Evolutionary conservation across 2,329 filamentous ascomycete species (phyloP), one percentile per base, ranked within the genome.

Genomic region (Aspergillus arachidicola): DNA sequence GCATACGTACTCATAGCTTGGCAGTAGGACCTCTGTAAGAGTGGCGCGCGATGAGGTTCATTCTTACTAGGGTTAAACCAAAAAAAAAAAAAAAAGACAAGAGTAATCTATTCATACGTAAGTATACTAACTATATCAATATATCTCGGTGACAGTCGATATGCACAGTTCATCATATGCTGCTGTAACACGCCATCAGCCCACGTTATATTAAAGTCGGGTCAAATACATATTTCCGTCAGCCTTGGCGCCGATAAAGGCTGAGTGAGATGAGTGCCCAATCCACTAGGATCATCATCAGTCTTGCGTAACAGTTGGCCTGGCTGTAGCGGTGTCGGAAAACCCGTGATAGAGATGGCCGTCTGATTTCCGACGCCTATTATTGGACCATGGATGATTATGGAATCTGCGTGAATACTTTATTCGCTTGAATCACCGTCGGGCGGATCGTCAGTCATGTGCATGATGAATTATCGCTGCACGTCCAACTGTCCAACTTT

Each of bases 1-100:
- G 51, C 51, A 55, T 55, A 55, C 51, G 51, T 55, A 55, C 32
- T 38, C 51, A 21, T 55, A 14, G 30, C 51, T 55, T 55, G 51
- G 51, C 51, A 38, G n/a, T 16, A 38, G 21, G 5, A 4, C 21
- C 19, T 12, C 51, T 21, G 32, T 38, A 38, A 14, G 5, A 55
- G 32, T 34, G 51, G n/a, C 9, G 23, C 10, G 21, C n/a, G 19
- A n/a, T 32, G 28, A n/a, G 32, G n/a, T 55, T 38, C 32, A 14
- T 38, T 41, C 51, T 26, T 21, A 38, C 6, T 12, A 38, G 51
- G 34, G n/a, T 10, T n/a, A 9, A 14, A 6, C 9, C 9, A 23
- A 41, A 12, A 19, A 26, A 16, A 1, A 23, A 23, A 41, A 12
- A 19, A 26, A 16, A 1, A 23, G 34, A 38, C 4, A 55, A 9